Conservation (phyloP, 495 filamentous ascomycete genomes). For the Parathielavia appendiculata region DNA sequence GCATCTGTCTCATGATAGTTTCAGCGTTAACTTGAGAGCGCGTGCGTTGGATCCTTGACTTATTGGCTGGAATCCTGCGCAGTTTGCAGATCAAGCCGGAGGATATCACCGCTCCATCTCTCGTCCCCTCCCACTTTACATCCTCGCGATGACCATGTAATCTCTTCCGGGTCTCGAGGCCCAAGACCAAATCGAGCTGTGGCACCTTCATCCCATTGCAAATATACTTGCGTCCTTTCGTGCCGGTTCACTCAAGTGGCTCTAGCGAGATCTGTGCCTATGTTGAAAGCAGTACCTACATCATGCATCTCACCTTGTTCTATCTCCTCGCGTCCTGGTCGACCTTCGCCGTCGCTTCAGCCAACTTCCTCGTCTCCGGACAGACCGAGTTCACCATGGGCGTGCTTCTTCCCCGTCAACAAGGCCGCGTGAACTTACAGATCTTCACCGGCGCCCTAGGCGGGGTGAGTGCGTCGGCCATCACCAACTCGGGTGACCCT, state of each 20-base stretch:
- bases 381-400: slow-evolving; percentile 23
- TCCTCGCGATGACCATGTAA: neutral
- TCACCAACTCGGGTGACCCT: slow-evolving; percentile 35
- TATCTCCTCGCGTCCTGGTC: slow-evolving; percentile 14
- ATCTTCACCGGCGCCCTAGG: slow-evolving; percentile 26
- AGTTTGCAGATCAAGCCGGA: slow-evolving; percentile 5
- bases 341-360: slow-evolving; percentile 9
- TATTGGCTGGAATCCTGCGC: neutral
- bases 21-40: slow-evolving; percentile 4
- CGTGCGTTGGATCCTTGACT: neutral
- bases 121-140: neutral
- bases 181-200: neutral
- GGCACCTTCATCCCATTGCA: neutral
- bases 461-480: slow-evolving; percentile 25
- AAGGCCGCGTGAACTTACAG: slow-evolving; percentile 24
- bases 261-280: neutral
- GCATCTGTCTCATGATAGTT: slow-evolving; percentile 20
- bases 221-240: neutral
- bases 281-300: neutral
- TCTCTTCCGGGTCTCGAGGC: neutral
- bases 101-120: neutral
- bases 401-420: slow-evolving; percentile 21
- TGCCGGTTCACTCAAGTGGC: neutral
- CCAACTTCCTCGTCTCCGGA: slow-evolving; percentile 12
- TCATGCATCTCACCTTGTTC: slow-evolving; percentile 3